Evolutionary conservation across 345 rosid genomes (phyloP).

Genomic region (Eucalyptus curtisii): DNA sequence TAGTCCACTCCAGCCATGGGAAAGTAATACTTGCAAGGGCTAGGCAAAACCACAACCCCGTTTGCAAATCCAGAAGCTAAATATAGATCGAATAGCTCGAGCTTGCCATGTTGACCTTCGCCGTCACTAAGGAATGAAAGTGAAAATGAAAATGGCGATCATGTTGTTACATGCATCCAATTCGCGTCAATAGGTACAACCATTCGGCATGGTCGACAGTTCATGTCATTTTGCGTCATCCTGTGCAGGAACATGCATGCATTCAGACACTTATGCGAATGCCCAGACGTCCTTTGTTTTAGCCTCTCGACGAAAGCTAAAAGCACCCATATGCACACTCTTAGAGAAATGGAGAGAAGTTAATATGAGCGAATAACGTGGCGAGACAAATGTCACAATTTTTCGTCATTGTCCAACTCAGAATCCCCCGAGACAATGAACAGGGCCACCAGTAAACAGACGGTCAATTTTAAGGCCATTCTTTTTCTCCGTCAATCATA

Average conservation of each 20-base stretch:
- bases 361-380: neutral
- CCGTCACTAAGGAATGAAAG: no score
- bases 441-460: neutral
- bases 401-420: neutral
- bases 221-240: neutral
- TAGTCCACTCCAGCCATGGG: neutral
- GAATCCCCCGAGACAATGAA: neutral
- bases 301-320: neutral
- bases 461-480: neutral
- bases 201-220: neutral
- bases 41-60: neutral
- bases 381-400: neutral
- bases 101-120: neutral
- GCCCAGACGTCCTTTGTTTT: neutral
- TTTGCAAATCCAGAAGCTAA: neutral
- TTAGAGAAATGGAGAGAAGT: neutral
- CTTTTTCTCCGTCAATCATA: neutral
- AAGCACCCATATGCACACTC: neutral
- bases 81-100: neutral
- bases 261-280: neutral
- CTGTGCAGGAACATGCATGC: neutral
- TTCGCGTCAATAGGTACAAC: neutral
- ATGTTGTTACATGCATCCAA: neutral
- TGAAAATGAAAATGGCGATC: neutral
- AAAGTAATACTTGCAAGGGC: neutral